Evolutionary conservation across 345 rosid species (phyloP).

Genomic region (Lepidium sativum): DNA sequence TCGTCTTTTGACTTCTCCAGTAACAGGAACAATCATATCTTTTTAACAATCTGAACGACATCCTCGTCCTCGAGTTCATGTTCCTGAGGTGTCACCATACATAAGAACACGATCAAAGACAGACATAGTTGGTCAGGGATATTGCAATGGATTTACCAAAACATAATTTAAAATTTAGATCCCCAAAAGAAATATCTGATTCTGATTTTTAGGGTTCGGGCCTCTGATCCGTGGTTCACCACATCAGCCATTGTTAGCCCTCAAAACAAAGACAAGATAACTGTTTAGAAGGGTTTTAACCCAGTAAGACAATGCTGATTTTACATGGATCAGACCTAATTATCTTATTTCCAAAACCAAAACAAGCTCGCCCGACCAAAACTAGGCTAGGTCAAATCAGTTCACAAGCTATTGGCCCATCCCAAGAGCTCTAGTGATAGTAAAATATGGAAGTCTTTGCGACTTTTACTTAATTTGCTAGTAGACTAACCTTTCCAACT

Average conservation of each 20-base stretch:
- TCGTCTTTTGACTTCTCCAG: too few relatives aligned
- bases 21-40: too few relatives aligned
- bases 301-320: background rate
- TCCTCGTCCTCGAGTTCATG: constrained; percentile 99
- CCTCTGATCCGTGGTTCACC: background rate
- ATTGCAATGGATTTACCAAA: background rate
- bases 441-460: background rate
- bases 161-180: background rate
- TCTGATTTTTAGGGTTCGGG: background rate
- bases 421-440: background rate
- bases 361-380: too few relatives aligned
- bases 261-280: background rate
- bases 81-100: constrained; percentile 43
- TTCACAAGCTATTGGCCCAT: background rate
- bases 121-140: background rate
- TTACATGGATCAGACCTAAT: background rate
- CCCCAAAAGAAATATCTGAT: background rate
- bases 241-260: background rate
- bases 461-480: background rate
- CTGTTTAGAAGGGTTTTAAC: background rate
- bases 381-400: background rate
- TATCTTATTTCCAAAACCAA: background rate
- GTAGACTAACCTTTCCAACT: constrained; percentile 80
- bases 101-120: background rate
- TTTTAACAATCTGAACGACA: constrained; percentile 92